These are phyloP conservation scores for Effrenium voratum DNA, from an alignment of 73 alveolate genomes.

Conservation along the genomic window DNA sequence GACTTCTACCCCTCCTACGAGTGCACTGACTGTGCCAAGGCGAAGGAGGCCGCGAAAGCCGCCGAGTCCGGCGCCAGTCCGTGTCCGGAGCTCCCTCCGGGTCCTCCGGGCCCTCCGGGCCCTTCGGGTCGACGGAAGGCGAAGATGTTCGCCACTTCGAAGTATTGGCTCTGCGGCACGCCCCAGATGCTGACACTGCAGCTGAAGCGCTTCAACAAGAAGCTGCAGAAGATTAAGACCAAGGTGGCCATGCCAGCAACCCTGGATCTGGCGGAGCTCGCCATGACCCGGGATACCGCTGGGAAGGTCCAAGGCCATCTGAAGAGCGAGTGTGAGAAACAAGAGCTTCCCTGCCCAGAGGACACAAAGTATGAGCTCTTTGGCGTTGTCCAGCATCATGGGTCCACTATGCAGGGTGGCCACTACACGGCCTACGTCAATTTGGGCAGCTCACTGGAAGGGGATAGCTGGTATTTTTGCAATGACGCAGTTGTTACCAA, in stretches of 20 bases:
- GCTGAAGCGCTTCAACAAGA: background rate
- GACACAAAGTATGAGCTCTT: background rate
- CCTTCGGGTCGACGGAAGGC: no score
- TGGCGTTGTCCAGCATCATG: constrained; percentile 45
- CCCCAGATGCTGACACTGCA: constrained; percentile 47
- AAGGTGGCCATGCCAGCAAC: constrained; percentile 4
- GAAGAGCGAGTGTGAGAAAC: constrained; percentile 45
- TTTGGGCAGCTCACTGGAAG: constrained; percentile 13
- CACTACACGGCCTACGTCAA: constrained; percentile 60
- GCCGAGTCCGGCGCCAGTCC: no score
- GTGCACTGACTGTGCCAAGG: constrained; percentile 53
- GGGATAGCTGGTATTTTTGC: constrained; percentile 34
- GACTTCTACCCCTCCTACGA: constrained; percentile 40
- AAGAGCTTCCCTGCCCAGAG: background rate
- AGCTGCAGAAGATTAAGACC: background rate
- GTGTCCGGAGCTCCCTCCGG: no score
- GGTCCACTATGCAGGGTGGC: constrained; percentile 23
- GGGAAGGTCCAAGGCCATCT: constrained; percentile 19
- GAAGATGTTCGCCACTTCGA: constrained; percentile 40
- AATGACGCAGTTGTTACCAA: constrained; percentile 14
- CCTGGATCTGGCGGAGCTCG: constrained; percentile 19
- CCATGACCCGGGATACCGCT: background rate
- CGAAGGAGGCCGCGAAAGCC: background rate
- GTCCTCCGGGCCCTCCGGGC: no score
- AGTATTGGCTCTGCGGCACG: constrained; percentile 43